Evolutionary conservation across 441 rosid species (phyloP).

Genomic region (Corymbia calophylla): DNA sequence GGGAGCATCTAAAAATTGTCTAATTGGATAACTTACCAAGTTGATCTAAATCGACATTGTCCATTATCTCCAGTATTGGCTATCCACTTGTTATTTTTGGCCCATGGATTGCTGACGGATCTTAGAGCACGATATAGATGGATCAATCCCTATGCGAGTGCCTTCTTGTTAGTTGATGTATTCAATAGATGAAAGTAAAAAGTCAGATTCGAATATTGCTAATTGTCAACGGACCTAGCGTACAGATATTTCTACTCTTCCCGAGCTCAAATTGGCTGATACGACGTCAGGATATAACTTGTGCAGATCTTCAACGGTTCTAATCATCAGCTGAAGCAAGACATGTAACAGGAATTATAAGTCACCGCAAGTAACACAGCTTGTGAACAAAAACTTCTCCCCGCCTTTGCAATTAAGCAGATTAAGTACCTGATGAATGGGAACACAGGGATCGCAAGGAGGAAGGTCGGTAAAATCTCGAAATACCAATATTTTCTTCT

Average conservation of each 20-base stretch:
- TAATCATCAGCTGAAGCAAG: not conserved
- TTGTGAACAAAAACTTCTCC: not conserved
- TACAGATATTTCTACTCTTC: not conserved
- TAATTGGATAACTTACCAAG: not conserved
- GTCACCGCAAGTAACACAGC: not conserved
- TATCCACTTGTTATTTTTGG: not conserved
- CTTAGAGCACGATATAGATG: not conserved
- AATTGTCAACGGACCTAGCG: not conserved
- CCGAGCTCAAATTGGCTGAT: not conserved
- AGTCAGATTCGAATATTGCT: not conserved
- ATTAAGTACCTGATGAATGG: not conserved
- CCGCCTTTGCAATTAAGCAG: not conserved
- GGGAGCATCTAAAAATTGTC: not conserved
- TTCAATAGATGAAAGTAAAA: too few relatives aligned
- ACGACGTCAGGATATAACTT: not conserved
- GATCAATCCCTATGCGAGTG: not conserved
- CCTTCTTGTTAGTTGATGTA: not conserved
- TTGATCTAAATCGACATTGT: not conserved
- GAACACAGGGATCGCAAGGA: not conserved
- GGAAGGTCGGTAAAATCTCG: conserved; percentile 1
- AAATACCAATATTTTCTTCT: conserved; percentile 1
- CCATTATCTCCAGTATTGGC: not conserved
- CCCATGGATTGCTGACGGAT: conserved; percentile 1
- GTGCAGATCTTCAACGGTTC: not conserved
- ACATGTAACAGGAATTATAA: not conserved